Evolutionary conservation across 768 basidiomycete species (phyloP), one percentile per base, ranked within the genome.

Genomic region (Lactifluus piperatus): DNA sequence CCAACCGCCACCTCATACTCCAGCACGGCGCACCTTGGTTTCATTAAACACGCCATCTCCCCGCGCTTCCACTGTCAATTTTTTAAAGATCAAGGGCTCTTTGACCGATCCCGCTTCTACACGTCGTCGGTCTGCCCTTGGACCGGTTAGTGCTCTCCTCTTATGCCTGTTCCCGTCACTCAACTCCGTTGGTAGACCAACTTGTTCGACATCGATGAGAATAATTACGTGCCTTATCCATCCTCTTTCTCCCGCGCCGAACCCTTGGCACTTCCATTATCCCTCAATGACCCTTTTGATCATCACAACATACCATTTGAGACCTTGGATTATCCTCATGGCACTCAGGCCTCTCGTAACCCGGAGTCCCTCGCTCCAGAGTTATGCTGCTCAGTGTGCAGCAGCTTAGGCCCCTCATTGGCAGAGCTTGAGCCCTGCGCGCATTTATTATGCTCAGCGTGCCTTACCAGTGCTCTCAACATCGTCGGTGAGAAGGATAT

Each of bases 401-500:
- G 83, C 24, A 74, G 73, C 41, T 66, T 71, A 41, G 71, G 73
- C 45, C 75, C 70, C 56, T 75, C 65, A 22, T 75, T 89, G 37
- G 89, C 85, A 1, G 75, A 88, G 60, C 78, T 93, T 20, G 77
- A 80, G 24, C 90, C 91, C 0, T 93, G 91, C 71, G 68, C 73
- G 6, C 91, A 93, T 69, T 78, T 85, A 1, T 74, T 92, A 1
- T 93, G 91, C 68, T 86, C 88, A 3, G 78, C 79, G 10, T 93
- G 91, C 67, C 76, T 93, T 56, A 93, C 91, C 1, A 90, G 88
- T 51, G 87, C 88, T 8, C 76, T 93, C 52, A 93, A 93, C 64
- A 92, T 92, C 52, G 91, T 91, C 18, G 90, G 90, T 7, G 90
- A 93, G 71, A 92, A 91, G 68, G 86, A 88, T 58, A 88, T 92